These are phyloP conservation scores for Colletotrichum salicis DNA, from an alignment of 2,329 filamentous ascomycete genomes.

Conservation along the genomic window DNA sequence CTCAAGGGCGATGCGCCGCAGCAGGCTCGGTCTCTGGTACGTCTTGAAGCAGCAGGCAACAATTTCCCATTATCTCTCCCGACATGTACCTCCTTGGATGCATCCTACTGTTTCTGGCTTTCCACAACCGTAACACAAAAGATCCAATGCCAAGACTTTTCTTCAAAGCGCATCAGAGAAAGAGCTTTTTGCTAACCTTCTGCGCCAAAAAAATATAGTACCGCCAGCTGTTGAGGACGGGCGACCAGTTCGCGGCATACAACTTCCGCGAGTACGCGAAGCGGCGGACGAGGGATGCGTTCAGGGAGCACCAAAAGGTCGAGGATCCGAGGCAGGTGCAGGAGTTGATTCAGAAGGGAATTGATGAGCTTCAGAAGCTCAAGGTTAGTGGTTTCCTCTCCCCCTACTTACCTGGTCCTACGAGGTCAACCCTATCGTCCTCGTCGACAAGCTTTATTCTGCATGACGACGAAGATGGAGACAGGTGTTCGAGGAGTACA, in stretches of 20 bases:
- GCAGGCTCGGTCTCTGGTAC: conserved; percentile 67
- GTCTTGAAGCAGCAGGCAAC: conserved; percentile 39
- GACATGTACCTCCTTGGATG: not conserved
- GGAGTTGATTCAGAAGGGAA: conserved; percentile 87
- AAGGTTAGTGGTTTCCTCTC: conserved; percentile 70
- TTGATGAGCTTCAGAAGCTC: conserved; percentile 87
- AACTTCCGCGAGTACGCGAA: conserved; percentile 98
- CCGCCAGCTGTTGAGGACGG: conserved; percentile 88
- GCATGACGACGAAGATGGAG: too few species aligned
- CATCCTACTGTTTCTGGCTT: not conserved
- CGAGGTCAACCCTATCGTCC: too few species aligned
- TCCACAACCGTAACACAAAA: not conserved
- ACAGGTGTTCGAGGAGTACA: not conserved
- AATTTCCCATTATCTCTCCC: not conserved
- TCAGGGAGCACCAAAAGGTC: conserved; percentile 81
- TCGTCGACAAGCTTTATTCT: too few species aligned
- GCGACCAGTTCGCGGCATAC: conserved; percentile 89
- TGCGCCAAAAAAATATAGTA: conserved; percentile 67
- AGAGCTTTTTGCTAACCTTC: not conserved
- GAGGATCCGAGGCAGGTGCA: conserved; percentile 82
- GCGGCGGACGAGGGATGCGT: conserved; percentile 89
- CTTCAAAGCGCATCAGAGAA: not conserved
- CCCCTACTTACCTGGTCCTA: too few species aligned
- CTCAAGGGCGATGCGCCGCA: conserved; percentile 66
- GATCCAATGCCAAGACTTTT: not conserved